A percentile compares a stretch with the other conserved stretches of the same genome.
phyloP scores from a whole-genome alignment of 257 asterid species.

The Ligustrum vulgare region DNA sequence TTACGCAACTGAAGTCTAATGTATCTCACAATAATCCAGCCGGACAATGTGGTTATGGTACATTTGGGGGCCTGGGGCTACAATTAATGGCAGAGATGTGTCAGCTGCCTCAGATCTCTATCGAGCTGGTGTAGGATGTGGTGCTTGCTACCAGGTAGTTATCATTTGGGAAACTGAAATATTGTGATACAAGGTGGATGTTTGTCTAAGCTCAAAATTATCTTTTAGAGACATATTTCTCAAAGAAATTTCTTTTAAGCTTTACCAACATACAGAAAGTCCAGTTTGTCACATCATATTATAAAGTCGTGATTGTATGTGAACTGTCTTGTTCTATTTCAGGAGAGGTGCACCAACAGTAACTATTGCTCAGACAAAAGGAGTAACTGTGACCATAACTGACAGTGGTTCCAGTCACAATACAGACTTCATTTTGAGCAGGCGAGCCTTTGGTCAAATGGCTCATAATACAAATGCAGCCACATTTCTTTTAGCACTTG shows the following conservation, averaged over 20 bases:
- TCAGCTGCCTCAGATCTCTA: conserved; percentile 77
- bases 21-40: conserved; percentile 39
- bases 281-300: not conserved
- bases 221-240: not conserved
- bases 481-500: conserved; percentile 54
- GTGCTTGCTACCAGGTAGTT: conserved; percentile 79
- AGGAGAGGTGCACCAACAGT: conserved; percentile 72
- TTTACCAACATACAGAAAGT: not conserved
- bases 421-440: conserved; percentile 80
- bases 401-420: conserved; percentile 63
- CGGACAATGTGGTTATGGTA: conserved; percentile 72
- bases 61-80: conserved; percentile 77
- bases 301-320: not conserved
- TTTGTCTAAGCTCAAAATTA: not conserved
- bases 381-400: conserved; percentile 61
- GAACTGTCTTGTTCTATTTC: conserved; percentile 13
- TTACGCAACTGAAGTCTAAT: not conserved
- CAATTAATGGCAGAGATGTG: conserved; percentile 69
- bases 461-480: conserved; percentile 69
- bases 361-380: conserved; percentile 65
- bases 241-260: not conserved
- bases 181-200: not conserved
- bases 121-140: conserved; percentile 73
- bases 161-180: conserved; percentile 13
- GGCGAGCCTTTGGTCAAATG: conserved; percentile 62